Conservation (phyloP, 768 basidiomycete species). For the Lactifluus volemus region DNA sequence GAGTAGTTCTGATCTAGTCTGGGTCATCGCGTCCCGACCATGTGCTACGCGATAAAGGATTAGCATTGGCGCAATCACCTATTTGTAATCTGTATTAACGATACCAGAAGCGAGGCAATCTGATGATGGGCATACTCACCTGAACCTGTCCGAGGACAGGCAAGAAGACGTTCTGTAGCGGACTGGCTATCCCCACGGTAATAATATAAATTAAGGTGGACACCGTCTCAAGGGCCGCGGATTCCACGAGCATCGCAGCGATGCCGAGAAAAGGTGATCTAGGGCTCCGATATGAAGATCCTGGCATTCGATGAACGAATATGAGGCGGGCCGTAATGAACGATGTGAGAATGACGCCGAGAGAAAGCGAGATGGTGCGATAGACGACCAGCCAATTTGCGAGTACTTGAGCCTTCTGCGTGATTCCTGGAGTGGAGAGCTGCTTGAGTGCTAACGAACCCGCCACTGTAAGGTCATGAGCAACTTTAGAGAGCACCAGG, state of each 20-base stretch:
- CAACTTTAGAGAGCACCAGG: not conserved
- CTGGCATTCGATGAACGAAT: not conserved
- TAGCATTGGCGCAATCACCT: constrained; percentile 18
- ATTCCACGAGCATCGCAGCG: constrained; percentile 12
- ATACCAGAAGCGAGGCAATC: too few relatives aligned
- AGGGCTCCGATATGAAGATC: not conserved
- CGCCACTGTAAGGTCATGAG: constrained; percentile 7
- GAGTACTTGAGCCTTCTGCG: not conserved
- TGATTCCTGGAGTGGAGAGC: constrained; percentile 12
- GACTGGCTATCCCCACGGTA: constrained; percentile 14
- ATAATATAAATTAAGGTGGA: constrained; percentile 15
- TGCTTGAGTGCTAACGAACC: constrained; percentile 19
- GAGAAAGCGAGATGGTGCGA: constrained; percentile 19
- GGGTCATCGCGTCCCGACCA: not conserved
- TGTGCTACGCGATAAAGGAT: constrained; percentile 17
- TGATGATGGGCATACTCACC: not conserved
- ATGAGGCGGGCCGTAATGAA: constrained; percentile 13
- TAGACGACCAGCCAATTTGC: constrained; percentile 17
- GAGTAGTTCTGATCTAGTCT: not conserved
- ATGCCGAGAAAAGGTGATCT: not conserved
- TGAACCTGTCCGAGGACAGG: constrained; percentile 19
- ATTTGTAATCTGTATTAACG: too few relatives aligned
- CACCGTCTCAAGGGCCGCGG: constrained; percentile 14
- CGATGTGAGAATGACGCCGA: constrained; percentile 12
- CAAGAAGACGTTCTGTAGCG: constrained; percentile 14